Conservation (phyloP, 2,329 filamentous ascomycete species). For the Botrytis porri region DNA sequence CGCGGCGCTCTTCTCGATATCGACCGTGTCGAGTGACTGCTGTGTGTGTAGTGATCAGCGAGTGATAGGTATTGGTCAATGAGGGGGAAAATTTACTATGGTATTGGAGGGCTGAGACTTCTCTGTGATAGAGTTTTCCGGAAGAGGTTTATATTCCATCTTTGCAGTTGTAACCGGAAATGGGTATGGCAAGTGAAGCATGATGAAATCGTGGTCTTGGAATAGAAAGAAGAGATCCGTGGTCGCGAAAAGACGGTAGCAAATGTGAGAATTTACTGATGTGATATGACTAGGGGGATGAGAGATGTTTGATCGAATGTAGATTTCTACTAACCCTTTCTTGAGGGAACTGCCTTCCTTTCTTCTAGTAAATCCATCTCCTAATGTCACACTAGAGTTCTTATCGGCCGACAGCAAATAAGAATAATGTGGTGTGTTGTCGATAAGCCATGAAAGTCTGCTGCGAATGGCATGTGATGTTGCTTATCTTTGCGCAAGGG, state of each 20-base stretch:
- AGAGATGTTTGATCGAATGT: not conserved
- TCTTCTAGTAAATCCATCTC: not conserved
- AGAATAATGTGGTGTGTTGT: conserved; percentile 1
- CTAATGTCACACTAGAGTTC: not conserved
- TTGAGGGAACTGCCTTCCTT: not conserved
- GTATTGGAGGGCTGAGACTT: conserved; percentile 2
- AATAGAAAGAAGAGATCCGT: not conserved
- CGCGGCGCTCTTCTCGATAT: conserved; percentile 9
- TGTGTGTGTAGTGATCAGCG: not conserved
- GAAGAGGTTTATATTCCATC: conserved; percentile 15
- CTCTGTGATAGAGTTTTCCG: conserved; percentile 5
- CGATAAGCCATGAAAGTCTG: conserved; percentile 18
- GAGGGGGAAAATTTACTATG: not conserved
- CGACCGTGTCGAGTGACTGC: conserved; percentile 11
- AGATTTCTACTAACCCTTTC: not conserved
- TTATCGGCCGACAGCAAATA: conserved; percentile 1
- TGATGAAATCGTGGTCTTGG: not conserved
- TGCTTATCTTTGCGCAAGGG: conserved; percentile 19
- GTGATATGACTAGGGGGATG: not conserved
- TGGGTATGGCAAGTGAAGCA: conserved; percentile 10
- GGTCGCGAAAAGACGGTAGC: not conserved
- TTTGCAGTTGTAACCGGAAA: not conserved
- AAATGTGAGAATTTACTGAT: not conserved
- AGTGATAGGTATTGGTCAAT: not conserved
- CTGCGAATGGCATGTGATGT: conserved; percentile 20